phyloP scores from a whole-genome alignment of 73 alveolate species.

The Blepharisma stoltei region DNA sequence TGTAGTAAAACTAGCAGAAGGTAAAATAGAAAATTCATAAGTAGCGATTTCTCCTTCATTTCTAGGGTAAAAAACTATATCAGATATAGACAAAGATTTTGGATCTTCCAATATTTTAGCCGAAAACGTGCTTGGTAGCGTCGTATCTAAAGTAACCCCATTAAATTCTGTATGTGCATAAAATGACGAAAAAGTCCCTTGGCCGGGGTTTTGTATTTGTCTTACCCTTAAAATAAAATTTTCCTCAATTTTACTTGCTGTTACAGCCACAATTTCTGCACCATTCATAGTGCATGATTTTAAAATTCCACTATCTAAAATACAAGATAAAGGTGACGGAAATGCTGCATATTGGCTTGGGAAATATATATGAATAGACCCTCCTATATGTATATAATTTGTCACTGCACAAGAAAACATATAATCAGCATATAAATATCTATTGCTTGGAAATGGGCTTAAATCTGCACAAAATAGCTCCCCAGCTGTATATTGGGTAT shows the following conservation, averaged over 20 bases:
- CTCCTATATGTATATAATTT: constrained; percentile 18
- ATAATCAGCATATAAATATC: constrained; percentile 20
- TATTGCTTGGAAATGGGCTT: too few species aligned
- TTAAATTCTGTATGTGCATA: constrained; percentile 28
- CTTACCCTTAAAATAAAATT: constrained; percentile 26
- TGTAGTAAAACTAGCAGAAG: constrained; percentile 29
- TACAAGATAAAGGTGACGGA: constrained; percentile 33
- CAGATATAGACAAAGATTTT: constrained; percentile 13
- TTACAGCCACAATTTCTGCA: constrained; percentile 23
- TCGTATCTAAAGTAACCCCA: constrained; percentile 28
- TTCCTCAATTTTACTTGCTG: not conserved
- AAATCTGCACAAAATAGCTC: too few species aligned
- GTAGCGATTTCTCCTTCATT: constrained; percentile 40
- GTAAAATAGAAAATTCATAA: constrained; percentile 27
- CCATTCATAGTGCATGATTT: constrained; percentile 28
- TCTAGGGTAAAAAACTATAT: constrained; percentile 35
- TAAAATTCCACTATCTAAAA: constrained; percentile 32
- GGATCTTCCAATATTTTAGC: not conserved
- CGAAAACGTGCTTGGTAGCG: constrained; percentile 24
- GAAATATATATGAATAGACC: constrained; percentile 29
- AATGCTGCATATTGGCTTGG: constrained; percentile 32
- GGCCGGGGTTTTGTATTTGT: constrained; percentile 22
- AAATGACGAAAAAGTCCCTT: constrained; percentile 28
- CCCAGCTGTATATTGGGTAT: too few species aligned
- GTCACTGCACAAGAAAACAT: constrained; percentile 26